phyloP scores from a whole-genome alignment of 371 early-diverging fungal species.

The Lichtheimia corymbifera region DNA sequence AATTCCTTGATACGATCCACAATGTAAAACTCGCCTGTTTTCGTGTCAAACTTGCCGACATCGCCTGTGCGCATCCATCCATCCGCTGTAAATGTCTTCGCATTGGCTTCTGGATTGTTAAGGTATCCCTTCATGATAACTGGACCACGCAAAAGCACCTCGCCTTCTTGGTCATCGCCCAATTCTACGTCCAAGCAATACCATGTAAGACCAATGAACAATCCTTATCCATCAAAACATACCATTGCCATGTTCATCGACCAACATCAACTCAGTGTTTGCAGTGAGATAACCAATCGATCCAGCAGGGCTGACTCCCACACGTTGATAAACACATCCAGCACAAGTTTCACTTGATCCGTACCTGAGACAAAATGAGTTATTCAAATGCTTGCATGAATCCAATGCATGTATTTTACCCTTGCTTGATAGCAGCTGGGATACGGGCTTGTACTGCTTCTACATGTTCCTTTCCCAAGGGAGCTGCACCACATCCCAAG shows the following conservation, averaged over 20 bases:
- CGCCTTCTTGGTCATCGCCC: conserved; percentile 61
- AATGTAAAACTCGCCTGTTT: conserved; percentile 61
- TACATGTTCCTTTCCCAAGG: conserved; percentile 66
- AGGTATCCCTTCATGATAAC: conserved; percentile 80
- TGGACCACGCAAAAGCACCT: conserved; percentile 82
- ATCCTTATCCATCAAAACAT: conserved; percentile 6
- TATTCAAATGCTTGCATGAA: conserved; percentile 55
- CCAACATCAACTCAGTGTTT: conserved; percentile 67
- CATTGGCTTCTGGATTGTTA: conserved; percentile 70
- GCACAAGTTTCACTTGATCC: conserved; percentile 78
- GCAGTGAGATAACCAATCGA: conserved; percentile 72
- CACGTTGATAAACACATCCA: conserved; percentile 33
- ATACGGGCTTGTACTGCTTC: conserved; percentile 51
- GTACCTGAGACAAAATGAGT: conserved; percentile 37
- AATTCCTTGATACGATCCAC: conserved; percentile 79
- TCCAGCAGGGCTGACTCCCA: conserved; percentile 40
- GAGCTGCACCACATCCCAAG: conserved; percentile 82
- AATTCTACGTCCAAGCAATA: conserved; percentile 37
- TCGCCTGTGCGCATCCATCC: conserved; percentile 90
- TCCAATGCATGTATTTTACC: conserved; percentile 28
- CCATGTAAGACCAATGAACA: background rate
- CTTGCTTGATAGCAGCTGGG: conserved; percentile 65
- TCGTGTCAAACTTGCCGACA: conserved; percentile 61
- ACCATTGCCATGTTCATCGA: conserved; percentile 61
- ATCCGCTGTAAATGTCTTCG: conserved; percentile 64